Conservation (phyloP, 768 basidiomycete species). For the Boletus fagicola region DNA sequence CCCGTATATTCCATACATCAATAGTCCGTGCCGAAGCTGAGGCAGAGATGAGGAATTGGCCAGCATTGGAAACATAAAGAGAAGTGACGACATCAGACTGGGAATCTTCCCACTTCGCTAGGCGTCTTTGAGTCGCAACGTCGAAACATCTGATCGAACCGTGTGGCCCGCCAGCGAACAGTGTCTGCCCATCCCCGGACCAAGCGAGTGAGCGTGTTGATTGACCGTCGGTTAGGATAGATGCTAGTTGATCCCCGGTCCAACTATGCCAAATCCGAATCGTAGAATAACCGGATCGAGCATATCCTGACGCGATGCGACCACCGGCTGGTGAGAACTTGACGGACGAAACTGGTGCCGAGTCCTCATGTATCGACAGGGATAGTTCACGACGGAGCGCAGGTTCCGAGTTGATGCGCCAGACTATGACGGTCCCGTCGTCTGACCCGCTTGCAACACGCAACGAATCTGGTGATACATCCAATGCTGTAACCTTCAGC, state of each 20-base stretch:
- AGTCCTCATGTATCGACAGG: neutral
- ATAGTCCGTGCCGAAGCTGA: neutral
- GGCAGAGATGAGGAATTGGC: neutral
- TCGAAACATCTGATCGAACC: neutral
- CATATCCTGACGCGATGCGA: slow-evolving; percentile 9
- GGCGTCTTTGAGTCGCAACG: neutral
- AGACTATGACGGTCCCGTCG: slow-evolving; percentile 6
- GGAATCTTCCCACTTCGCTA: neutral
- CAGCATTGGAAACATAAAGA: neutral
- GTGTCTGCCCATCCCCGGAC: slow-evolving; percentile 8
- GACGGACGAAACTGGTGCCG: slow-evolving; percentile 11
- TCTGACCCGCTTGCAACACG: slow-evolving; percentile 5
- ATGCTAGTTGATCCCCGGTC: slow-evolving; percentile 6
- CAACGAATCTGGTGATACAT: slow-evolving; percentile 10
- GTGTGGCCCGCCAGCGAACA: neutral
- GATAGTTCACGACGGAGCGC: neutral
- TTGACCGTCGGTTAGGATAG: neutral
- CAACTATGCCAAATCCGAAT: slow-evolving; percentile 15
- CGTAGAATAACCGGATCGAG: neutral
- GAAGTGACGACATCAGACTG: neutral
- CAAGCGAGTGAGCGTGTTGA: slow-evolving; percentile 15
- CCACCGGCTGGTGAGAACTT: slow-evolving; percentile 20
- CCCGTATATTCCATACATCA: neutral
- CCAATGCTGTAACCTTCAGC: slow-evolving; percentile 6
- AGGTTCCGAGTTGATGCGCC: neutral